These are phyloP conservation scores for Cardiosporidium cionae DNA, from an alignment of 169 alveolate genomes.

Conservation along the genomic window DNA sequence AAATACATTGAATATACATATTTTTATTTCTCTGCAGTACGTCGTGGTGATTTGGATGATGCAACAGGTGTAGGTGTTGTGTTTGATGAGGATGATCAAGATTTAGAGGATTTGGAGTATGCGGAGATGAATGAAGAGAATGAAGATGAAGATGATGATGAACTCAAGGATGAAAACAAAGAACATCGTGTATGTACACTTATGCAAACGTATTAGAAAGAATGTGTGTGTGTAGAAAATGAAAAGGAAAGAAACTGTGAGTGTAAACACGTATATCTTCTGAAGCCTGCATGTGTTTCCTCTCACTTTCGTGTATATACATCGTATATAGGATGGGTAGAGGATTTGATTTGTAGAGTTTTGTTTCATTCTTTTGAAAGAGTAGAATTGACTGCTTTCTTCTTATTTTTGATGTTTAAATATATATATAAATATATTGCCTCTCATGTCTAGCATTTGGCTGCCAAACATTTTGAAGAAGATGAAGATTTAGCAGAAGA, in stretches of 20 bases:
- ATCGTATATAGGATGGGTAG: neutral
- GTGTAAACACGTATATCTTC: neutral
- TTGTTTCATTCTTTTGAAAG: neutral
- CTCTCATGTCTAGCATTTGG: neutral
- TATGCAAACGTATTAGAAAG: constrained; percentile 1
- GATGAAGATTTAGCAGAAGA: constrained; percentile 49
- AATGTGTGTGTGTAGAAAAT: constrained; percentile 16
- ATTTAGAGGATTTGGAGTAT: constrained; percentile 40
- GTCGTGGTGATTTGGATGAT: constrained; percentile 45
- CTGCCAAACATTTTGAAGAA: constrained; percentile 15
- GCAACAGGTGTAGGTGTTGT: constrained; percentile 44
- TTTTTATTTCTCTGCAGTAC: too few species aligned
- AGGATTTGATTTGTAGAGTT: too few species aligned
- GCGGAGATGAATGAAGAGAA: constrained; percentile 27
- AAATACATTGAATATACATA: too few species aligned
- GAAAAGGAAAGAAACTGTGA: constrained; percentile 39
- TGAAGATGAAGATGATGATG: constrained; percentile 40
- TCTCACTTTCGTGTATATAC: neutral
- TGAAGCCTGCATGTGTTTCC: constrained; percentile 9
- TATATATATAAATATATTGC: neutral
- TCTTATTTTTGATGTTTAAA: neutral
- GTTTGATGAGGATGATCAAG: constrained; percentile 47
- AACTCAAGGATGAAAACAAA: constrained; percentile 13
- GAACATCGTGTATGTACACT: constrained; percentile 2
- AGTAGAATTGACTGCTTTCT: neutral